phyloP scores from a whole-genome alignment of 306 rosid genomes.

The Crotalaria pallida region DNA sequence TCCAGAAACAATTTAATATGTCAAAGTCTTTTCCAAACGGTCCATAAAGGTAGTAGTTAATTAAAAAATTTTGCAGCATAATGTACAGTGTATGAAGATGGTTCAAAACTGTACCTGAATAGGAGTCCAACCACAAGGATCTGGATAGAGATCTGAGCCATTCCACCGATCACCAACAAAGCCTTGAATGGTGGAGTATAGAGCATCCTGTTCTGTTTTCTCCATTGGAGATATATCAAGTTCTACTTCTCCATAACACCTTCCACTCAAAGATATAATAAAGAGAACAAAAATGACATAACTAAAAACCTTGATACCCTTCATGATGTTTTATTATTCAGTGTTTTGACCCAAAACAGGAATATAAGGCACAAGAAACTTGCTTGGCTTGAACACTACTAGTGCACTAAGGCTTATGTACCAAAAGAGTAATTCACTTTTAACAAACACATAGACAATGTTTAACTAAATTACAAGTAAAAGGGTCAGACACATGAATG shows the following conservation, averaged over 20 bases:
- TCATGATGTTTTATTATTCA: conserved; percentile 35
- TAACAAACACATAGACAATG: not conserved
- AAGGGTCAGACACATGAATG: conserved; percentile 8
- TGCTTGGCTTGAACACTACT: not conserved
- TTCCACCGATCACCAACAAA: conserved; percentile 93
- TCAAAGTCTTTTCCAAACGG: conserved; percentile 7
- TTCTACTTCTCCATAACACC: conserved; percentile 45
- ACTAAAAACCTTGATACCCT: not conserved
- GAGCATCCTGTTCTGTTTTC: conserved; percentile 59
- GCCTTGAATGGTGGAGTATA: conserved; percentile 78
- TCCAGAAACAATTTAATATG: not conserved
- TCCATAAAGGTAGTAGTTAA: not conserved
- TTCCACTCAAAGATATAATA: conserved; percentile 30
- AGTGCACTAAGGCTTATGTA: not conserved
- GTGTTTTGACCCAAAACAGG: not conserved
- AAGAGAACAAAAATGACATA: conserved; percentile 26
- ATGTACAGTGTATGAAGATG: not conserved
- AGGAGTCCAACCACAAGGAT: conserved; percentile 99
- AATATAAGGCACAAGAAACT: not conserved
- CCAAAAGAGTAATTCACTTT: conserved; percentile 27
- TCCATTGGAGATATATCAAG: conserved; percentile 67
- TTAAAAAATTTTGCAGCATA: not conserved
- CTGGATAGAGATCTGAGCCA: conserved; percentile 96
- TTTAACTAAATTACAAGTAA: not conserved
- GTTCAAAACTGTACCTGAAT: conserved; percentile 61